These are phyloP conservation scores for Malus hybrid DNA, from an alignment of 331 rosid species.

Conservation along the genomic window DNA sequence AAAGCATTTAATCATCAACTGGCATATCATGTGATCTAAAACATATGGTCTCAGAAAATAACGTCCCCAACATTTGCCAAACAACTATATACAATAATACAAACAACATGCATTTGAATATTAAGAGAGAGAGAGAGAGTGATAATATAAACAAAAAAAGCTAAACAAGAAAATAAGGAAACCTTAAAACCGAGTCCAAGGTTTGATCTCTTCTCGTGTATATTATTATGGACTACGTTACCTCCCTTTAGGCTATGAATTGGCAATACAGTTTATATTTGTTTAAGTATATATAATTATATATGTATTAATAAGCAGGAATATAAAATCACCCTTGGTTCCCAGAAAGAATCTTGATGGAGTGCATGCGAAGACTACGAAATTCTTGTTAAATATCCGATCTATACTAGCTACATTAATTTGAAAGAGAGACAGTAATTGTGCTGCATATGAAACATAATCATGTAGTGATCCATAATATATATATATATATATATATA, in stretches of 20 bases:
- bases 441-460: too few species aligned
- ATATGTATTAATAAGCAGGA: neutral
- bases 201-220: conserved; percentile 33
- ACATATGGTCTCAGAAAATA: too few species aligned
- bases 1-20: too few species aligned
- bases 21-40: too few species aligned
- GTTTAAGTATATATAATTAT: neutral
- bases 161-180: conserved; percentile 19
- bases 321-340: conserved; percentile 16
- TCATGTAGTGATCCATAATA: too few species aligned
- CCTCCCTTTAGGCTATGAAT: conserved; percentile 11
- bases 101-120: too few species aligned
- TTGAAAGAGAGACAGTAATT: too few species aligned
- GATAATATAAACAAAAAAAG: neutral
- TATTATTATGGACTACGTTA: conserved; percentile 15
- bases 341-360: neutral
- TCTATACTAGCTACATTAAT: too few species aligned
- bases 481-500: too few species aligned
- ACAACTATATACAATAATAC: too few species aligned
- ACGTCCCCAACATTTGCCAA: too few species aligned
- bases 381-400: neutral
- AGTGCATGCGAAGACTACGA: too few species aligned
- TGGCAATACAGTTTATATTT: conserved; percentile 8
- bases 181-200: conserved; percentile 49
- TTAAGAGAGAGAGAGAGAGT: neutral